Evolutionary conservation across 768 basidiomycete genomes (phyloP).

Genomic region (Macrolepiota albuminosa): DNA sequence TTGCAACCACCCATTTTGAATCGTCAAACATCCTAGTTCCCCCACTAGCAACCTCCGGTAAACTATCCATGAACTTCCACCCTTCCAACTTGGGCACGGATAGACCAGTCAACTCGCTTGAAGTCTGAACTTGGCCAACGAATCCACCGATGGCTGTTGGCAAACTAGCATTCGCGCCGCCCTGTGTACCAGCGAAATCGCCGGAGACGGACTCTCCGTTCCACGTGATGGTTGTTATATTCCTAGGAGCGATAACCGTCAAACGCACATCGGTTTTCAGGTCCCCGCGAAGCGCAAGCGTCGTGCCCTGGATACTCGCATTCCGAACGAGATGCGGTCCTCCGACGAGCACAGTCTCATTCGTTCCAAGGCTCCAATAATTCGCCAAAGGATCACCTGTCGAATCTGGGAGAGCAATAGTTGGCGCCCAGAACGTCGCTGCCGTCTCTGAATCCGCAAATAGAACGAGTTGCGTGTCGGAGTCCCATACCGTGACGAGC

Average conservation of each 20-base stretch:
- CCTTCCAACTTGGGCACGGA: conserved; percentile 44
- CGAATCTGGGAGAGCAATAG: conserved; percentile 36
- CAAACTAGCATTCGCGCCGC: conserved; percentile 4
- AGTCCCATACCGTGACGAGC: conserved; percentile 62
- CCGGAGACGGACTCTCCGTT: conserved; percentile 52
- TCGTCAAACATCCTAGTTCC: conserved; percentile 46
- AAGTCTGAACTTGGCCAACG: conserved; percentile 37
- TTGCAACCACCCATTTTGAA: conserved; percentile 56
- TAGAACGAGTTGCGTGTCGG: conserved; percentile 60
- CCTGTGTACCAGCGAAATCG: conserved; percentile 18
- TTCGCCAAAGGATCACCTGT: conserved; percentile 38
- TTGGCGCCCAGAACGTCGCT: conserved; percentile 74
- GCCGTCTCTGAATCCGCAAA: conserved; percentile 64
- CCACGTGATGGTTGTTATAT: conserved; percentile 58
- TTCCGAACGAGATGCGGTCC: conserved; percentile 63
- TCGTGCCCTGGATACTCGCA: conserved; percentile 43
- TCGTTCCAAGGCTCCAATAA: conserved; percentile 74
- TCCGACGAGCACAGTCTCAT: conserved; percentile 58
- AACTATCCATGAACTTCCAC: conserved; percentile 75
- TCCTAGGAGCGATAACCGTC: conserved; percentile 58
- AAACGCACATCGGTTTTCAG: conserved; percentile 53
- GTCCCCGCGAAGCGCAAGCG: conserved; percentile 64
- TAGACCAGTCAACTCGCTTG: conserved; percentile 25
- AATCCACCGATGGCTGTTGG: conserved; percentile 40
- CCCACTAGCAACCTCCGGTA: conserved; percentile 57